Evolutionary conservation across 768 basidiomycete species (phyloP).

Genomic region (Suillus ampliporus): DNA sequence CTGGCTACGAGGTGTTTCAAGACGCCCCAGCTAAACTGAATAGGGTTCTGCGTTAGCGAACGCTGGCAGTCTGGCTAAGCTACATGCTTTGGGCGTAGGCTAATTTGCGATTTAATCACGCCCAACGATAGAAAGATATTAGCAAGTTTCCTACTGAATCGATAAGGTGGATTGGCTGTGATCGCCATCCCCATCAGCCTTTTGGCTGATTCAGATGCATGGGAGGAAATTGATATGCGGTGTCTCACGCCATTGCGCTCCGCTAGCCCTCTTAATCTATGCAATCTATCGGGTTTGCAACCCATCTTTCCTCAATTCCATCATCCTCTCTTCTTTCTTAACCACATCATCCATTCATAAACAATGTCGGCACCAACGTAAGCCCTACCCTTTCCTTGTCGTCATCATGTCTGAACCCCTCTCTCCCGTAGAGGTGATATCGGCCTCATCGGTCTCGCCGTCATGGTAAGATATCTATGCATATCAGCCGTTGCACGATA

Average conservation of each 20-base stretch:
- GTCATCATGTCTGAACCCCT: slow-evolving; percentile 30
- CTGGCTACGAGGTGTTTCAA: background rate
- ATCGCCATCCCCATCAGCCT: background rate
- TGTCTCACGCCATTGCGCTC: slow-evolving; percentile 27
- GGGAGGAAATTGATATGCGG: slow-evolving; percentile 17
- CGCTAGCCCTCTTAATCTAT: slow-evolving; percentile 25
- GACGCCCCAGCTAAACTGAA: background rate
- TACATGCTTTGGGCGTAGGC: background rate
- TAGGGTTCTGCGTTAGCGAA: background rate
- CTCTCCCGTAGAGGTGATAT: slow-evolving; percentile 80
- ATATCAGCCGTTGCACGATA: slow-evolving; percentile 18
- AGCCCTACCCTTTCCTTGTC: slow-evolving; percentile 35
- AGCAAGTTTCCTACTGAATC: background rate
- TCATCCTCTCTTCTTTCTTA: slow-evolving; percentile 40
- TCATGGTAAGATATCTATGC: slow-evolving; percentile 74
- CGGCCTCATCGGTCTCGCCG: slow-evolving; percentile 97
- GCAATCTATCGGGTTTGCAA: slow-evolving; percentile 27
- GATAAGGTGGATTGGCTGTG: slow-evolving; percentile 10
- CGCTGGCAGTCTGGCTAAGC: background rate
- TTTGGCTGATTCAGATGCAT: slow-evolving; percentile 16
- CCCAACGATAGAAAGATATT: background rate
- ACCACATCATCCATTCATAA: slow-evolving; percentile 37
- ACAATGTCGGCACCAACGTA: slow-evolving; percentile 56
- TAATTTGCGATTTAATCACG: slow-evolving; percentile 1
- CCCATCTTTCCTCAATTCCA: slow-evolving; percentile 40